These are phyloP conservation scores for Hyphodiscus hymeniophilus DNA, from an alignment of 495 filamentous ascomycete genomes.

Conservation along the genomic window DNA sequence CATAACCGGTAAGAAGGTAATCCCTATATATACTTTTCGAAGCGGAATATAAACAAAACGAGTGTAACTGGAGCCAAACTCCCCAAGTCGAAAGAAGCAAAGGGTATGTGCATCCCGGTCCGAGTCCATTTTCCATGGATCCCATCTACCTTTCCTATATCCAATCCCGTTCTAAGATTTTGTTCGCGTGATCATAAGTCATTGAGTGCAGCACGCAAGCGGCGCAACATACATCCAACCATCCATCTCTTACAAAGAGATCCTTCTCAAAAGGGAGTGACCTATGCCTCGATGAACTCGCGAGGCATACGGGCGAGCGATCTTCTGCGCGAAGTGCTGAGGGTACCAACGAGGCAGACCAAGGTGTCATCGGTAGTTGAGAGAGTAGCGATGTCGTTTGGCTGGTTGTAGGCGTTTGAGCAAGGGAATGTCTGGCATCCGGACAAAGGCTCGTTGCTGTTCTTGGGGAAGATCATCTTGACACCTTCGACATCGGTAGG, in stretches of 20 bases:
- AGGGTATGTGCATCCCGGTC: too few species aligned
- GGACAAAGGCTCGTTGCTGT: slow-evolving; percentile 21
- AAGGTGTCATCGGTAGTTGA: slow-evolving; percentile 21
- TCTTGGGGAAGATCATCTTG: slow-evolving; percentile 37
- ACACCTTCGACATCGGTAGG: slow-evolving; percentile 34
- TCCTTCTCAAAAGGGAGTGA: too few species aligned
- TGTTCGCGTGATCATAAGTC: slow-evolving; percentile 1
- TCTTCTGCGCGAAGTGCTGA: slow-evolving; percentile 8
- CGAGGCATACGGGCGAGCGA: slow-evolving; percentile 1
- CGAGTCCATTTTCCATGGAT: too few species aligned
- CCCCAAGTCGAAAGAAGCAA: too few species aligned
- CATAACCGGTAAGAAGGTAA: too few species aligned
- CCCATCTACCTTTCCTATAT: too few species aligned
- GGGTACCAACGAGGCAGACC: slow-evolving; percentile 18
- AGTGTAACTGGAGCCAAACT: too few species aligned
- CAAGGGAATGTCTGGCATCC: slow-evolving; percentile 42
- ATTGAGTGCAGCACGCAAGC: slow-evolving; percentile 16
- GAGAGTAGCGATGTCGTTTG: slow-evolving; percentile 40
- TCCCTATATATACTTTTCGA: too few species aligned
- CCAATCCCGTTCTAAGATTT: neutral
- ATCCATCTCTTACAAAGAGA: too few species aligned
- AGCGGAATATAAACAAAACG: too few species aligned
- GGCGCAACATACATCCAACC: slow-evolving; percentile 7
- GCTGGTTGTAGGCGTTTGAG: slow-evolving; percentile 38
- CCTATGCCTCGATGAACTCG: neutral